Percentiles rank a stretch among this genome's conserved stretches.
These are phyloP conservation scores for Taphrina pruni DNA, from an alignment of 1,139 yeast species.

Conservation along the genomic window DNA sequence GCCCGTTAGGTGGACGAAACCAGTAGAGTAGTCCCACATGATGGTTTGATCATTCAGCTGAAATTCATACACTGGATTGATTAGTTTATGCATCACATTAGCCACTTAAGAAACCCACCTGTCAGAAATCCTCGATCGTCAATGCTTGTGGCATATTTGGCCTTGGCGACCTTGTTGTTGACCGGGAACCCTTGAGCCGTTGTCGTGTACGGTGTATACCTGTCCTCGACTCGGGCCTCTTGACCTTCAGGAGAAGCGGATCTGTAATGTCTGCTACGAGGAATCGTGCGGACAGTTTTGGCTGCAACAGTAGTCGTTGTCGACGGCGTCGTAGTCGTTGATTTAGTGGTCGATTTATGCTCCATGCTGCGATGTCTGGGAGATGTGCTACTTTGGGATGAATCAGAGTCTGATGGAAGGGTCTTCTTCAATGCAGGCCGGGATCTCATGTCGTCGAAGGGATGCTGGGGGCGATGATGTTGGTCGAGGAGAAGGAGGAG, in stretches of 20 bases:
- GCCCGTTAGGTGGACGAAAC: constrained; percentile 89
- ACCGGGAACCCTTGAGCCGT: constrained; percentile 37
- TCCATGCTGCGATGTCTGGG: background rate
- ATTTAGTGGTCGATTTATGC: background rate
- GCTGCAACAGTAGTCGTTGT: background rate
- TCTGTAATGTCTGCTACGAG: constrained; percentile 16
- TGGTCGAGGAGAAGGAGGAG: background rate
- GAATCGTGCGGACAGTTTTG: constrained; percentile 2
- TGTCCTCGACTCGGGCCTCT: background rate
- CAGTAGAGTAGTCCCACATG: constrained; percentile 87
- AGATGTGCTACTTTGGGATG: background rate
- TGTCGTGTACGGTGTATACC: constrained; percentile 20
- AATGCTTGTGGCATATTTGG: constrained; percentile 68
- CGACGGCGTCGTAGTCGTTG: background rate
- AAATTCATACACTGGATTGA: constrained; percentile 66
- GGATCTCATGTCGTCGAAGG: background rate
- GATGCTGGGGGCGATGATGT: background rate
- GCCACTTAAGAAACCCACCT: constrained; percentile 41
- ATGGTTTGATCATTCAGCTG: constrained; percentile 68
- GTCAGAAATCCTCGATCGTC: constrained; percentile 73
- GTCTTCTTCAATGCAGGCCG: background rate
- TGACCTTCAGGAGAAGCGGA: constrained; percentile 13
- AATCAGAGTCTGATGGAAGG: background rate
- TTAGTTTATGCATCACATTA: background rate
- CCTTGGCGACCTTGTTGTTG: constrained; percentile 40